Conservation (phyloP, 192 early-diverging fungal genomes). For the Podila horticola region DNA sequence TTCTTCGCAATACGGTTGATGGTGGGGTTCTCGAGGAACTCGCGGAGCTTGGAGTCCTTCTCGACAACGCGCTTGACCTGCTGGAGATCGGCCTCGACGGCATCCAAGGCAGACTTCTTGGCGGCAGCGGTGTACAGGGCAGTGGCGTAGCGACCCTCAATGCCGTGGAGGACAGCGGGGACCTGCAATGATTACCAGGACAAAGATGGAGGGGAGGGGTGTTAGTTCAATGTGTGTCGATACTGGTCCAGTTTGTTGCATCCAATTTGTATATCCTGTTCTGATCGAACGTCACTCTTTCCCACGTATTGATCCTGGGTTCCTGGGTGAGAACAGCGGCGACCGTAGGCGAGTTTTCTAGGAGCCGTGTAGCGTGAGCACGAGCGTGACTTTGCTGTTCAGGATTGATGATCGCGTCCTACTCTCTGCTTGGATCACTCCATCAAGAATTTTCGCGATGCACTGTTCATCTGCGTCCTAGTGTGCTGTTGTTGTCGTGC, state of each 20-base stretch:
- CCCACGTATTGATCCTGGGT: no score
- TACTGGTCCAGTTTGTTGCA: background rate
- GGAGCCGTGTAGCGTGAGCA: background rate
- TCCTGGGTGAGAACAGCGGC: no score
- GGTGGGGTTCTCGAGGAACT: conserved; percentile 89
- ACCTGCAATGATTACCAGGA: conserved; percentile 60
- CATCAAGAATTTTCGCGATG: no score
- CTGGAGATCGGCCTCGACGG: conserved; percentile 88
- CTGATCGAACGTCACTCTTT: no score
- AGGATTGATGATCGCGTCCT: no score
- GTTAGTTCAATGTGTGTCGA: no score
- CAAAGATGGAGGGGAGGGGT: background rate
- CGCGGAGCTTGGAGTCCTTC: conserved; percentile 77
- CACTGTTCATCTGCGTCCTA: no score
- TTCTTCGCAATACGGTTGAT: conserved; percentile 84
- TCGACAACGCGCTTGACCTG: conserved; percentile 70
- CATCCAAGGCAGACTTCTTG: conserved; percentile 79
- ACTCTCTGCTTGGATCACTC: no score
- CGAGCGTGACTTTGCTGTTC: no score
- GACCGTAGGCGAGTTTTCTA: no score
- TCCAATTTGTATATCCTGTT: background rate
- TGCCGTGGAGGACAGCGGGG: conserved; percentile 87
- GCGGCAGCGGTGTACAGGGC: conserved; percentile 95
- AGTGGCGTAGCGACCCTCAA: conserved; percentile 97
- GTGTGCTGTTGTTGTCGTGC: no score